Conservation (phyloP, 441 rosid genomes). For the Raphanus hybrid region DNA sequence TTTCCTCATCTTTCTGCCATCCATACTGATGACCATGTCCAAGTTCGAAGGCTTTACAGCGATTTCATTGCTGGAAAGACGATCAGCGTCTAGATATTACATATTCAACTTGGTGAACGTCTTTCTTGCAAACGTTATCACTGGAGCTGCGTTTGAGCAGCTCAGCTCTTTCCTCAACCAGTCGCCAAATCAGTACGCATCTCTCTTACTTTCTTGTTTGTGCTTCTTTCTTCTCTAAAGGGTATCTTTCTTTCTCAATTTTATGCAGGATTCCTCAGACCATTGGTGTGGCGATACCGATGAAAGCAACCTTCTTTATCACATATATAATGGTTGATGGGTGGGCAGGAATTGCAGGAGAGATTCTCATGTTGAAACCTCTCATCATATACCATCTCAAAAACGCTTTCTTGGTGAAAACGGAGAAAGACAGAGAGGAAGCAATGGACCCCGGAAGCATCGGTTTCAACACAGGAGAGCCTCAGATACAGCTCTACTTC, state of each 20-base stretch:
- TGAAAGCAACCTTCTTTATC: constrained; percentile 93
- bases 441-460: constrained; percentile 97
- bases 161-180: constrained; percentile 67
- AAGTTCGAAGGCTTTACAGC: constrained; percentile 91
- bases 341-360: constrained; percentile 97
- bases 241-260: not conserved
- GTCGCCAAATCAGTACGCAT: constrained; percentile 68
- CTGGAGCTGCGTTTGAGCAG: constrained; percentile 89
- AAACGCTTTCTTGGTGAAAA: constrained; percentile 90
- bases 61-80: constrained; percentile 77
- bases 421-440: constrained; percentile 93
- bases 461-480: constrained; percentile 91
- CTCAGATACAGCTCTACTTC: constrained; percentile 89
- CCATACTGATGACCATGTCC: constrained; percentile 93
- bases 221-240: constrained; percentile 14
- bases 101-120: constrained; percentile 82
- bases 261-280: constrained; percentile 74
- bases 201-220: not conserved
- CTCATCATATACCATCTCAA: constrained; percentile 85
- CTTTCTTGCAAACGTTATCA: constrained; percentile 72
- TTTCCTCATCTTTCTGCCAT: constrained; percentile 90
- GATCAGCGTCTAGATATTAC: constrained; percentile 88
- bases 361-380: constrained; percentile 82
- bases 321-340: constrained; percentile 98
- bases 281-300: constrained; percentile 86